Evolutionary conservation across 257 asterid genomes (phyloP), one percentile per base, ranked within the genome.

Genomic region (Ilex asprella): DNA sequence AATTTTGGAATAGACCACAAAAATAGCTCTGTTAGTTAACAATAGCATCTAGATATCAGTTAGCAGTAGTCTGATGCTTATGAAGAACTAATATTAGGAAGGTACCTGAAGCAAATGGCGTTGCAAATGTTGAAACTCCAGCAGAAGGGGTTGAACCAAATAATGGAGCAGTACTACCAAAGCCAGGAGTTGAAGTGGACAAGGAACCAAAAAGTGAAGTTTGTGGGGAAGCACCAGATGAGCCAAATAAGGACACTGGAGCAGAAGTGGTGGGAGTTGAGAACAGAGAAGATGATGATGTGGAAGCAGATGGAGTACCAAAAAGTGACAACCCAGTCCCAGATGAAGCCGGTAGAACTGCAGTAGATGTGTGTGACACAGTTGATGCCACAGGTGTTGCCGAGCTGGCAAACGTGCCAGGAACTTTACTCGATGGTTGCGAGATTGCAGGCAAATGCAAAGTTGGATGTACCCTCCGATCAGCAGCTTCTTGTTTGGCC

Each of bases 401-500:
- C 62, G 95, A 68, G 70, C 76, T 71, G 64, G 94, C 63, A 52
- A 69, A 64, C 43, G 70, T 73, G 58, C 84, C 90, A 12, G 74
- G 67, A 60, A 60, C 77, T 68, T 80, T 92, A 75, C 75, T 71
- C 16, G 87, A 66, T 63, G 88, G 82, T 44, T 83, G 89, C 39
- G 95, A 66, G 68, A 56, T 70, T 60, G 92, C 74, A 14, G 96
- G 95, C 69, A 93, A 81, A 78, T 93, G 94, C 66, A 84, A 61
- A 58, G 99, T 85, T 70, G 95, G 99, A 71, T 93, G 97, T 60
- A 84, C 87, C 81, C 99, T 89, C 74, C 83, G 80, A 53, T 95
- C 94, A n/a, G 97, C 97, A 61, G 96, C 97, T 85, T 89, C 99
- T 73, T 73, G 92, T 70, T 87, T 93, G 16, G 92, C 96, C 30